Evolutionary conservation across 345 rosid genomes (phyloP).

Genomic region (Corchorus olitorius): DNA sequence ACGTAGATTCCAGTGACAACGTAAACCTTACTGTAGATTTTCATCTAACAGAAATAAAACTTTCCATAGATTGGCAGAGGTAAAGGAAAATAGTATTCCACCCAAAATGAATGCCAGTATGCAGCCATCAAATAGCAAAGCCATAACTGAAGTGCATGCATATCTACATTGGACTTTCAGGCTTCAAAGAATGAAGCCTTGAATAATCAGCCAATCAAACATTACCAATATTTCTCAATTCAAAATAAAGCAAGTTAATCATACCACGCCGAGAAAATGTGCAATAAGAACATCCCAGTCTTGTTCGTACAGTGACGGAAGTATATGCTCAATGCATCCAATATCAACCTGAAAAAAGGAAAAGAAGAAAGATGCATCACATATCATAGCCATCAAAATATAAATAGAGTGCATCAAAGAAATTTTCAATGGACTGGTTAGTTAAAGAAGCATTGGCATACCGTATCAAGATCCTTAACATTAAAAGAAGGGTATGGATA

Average conservation of each 20-base stretch:
- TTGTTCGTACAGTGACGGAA: slow-evolving; percentile 69
- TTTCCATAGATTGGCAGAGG: background rate
- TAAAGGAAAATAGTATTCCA: slow-evolving; percentile 1
- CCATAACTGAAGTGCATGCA: background rate
- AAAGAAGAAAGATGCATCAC: background rate
- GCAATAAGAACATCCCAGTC: slow-evolving; percentile 98
- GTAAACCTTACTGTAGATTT: no score
- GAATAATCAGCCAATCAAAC: background rate
- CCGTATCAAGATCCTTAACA: slow-evolving; percentile 91
- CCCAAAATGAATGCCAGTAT: background rate
- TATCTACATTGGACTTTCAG: background rate
- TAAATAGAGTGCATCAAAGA: background rate
- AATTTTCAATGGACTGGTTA: background rate
- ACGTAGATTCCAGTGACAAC: background rate
- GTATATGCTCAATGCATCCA: slow-evolving; percentile 82
- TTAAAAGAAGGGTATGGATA: slow-evolving; percentile 94
- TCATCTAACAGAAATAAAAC: no score
- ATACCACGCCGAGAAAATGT: slow-evolving; percentile 97
- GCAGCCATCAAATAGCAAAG: background rate
- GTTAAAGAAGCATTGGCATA: slow-evolving; percentile 32
- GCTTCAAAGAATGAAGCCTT: background rate
- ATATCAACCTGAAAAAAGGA: slow-evolving; percentile 67
- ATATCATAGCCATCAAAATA: background rate
- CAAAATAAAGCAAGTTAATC: slow-evolving; percentile 19
- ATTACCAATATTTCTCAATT: background rate